Evolutionary conservation across 2,329 filamentous ascomycete genomes (phyloP).

Genomic region (Diplodia sapinea): DNA sequence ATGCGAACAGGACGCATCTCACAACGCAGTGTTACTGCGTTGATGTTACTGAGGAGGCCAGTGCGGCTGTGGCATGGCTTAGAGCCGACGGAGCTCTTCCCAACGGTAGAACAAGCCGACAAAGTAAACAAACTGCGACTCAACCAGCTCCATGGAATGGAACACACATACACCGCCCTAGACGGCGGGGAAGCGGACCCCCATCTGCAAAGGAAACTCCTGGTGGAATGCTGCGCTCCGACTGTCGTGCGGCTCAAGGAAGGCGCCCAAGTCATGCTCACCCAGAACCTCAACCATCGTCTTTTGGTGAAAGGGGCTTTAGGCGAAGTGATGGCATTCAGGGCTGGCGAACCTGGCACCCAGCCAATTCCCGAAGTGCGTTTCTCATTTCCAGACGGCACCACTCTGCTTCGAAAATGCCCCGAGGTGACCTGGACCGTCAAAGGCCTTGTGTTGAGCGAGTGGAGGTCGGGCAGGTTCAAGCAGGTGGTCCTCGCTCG

Average conservation of each 20-base stretch:
- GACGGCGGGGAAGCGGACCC: background rate
- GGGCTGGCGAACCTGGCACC: no score
- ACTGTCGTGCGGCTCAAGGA: background rate
- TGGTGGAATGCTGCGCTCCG: background rate
- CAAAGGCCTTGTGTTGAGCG: background rate
- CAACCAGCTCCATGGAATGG: background rate
- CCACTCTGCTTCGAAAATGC: background rate
- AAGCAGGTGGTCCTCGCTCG: background rate
- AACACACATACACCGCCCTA: background rate
- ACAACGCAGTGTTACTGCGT: background rate
- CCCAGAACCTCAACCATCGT: background rate
- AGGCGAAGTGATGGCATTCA: background rate
- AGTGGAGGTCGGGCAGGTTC: no score
- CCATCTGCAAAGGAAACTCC: accelerated
- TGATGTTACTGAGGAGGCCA: background rate
- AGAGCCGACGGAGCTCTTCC: background rate
- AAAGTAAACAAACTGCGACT: background rate
- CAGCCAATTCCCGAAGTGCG: background rate
- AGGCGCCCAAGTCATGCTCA: background rate
- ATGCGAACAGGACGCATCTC: background rate
- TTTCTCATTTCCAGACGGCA: background rate
- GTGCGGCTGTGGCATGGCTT: no score
- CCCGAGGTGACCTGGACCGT: background rate
- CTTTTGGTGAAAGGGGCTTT: background rate
- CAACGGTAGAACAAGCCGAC: background rate